Conservation (phyloP, 345 rosid genomes). For the Atalantia buxifolia region DNA sequence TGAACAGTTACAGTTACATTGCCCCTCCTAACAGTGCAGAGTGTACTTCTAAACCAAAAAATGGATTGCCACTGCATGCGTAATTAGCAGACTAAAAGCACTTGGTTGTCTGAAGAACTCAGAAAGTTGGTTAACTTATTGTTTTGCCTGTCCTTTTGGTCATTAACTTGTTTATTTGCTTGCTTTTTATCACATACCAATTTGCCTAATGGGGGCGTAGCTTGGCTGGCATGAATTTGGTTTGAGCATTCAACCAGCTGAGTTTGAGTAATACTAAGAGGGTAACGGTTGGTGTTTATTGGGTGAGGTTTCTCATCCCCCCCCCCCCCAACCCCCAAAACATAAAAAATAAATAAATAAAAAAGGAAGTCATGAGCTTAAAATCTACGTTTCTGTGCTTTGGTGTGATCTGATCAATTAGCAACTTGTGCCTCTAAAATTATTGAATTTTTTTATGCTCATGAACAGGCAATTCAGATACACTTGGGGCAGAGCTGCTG, state of each 20-base stretch:
- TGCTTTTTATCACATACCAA: neutral
- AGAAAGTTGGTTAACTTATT: neutral
- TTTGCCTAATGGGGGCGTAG: neutral
- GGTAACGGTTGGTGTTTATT: too few species aligned
- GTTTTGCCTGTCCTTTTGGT: neutral
- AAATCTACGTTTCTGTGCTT: neutral
- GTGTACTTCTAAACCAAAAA: neutral
- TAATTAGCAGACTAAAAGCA: neutral
- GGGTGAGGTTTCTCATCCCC: too few species aligned
- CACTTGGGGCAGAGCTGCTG: slow-evolving; percentile 86
- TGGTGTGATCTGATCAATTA: neutral
- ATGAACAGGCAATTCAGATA: slow-evolving; percentile 72
- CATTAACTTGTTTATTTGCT: neutral
- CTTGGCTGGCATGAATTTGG: neutral
- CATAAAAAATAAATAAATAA: too few species aligned
- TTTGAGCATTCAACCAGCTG: neutral
- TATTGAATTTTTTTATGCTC: neutral
- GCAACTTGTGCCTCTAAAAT: neutral
- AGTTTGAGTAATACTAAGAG: too few species aligned
- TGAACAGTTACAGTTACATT: neutral
- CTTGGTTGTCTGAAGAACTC: neutral
- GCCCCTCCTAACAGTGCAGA: neutral
- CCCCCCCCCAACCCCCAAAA: rapidly evolving
- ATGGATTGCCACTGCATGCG: neutral
- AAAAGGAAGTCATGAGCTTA: neutral